Evolutionary conservation across 257 asterid genomes (phyloP).

Genomic region (Anisodus acutangulus): DNA sequence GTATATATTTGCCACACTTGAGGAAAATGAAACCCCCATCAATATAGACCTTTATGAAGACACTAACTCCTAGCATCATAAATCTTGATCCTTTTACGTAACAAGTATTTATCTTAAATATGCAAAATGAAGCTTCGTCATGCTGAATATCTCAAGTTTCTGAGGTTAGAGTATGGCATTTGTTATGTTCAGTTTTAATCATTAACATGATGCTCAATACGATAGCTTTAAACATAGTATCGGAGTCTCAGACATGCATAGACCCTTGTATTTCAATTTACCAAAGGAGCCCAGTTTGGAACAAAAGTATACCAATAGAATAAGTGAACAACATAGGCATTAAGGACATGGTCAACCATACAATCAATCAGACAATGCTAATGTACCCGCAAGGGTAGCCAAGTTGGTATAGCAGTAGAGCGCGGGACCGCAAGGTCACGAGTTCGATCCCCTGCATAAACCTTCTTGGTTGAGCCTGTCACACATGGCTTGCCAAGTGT

Average conservation of each 20-base stretch:
- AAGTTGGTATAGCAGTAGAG: too few species aligned
- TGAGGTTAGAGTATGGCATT: neutral
- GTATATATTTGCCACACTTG: neutral
- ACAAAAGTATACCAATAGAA: neutral
- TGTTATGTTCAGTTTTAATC: neutral
- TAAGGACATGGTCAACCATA: neutral
- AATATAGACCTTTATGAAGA: neutral
- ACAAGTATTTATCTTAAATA: neutral
- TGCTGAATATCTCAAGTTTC: neutral
- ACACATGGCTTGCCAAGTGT: too few species aligned
- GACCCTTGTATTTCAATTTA: neutral
- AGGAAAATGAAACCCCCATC: neutral
- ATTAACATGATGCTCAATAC: conserved; percentile 12
- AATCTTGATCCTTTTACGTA: neutral
- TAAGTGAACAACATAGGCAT: neutral
- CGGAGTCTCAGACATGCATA: neutral
- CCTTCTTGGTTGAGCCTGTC: too few species aligned
- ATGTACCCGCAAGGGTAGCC: too few species aligned
- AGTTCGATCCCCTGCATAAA: too few species aligned
- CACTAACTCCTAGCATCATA: neutral
- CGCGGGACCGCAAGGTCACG: too few species aligned
- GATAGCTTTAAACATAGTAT: neutral
- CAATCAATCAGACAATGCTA: neutral
- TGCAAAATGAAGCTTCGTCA: neutral
- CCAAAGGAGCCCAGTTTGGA: neutral